Percentiles rank a stretch among this genome's conserved stretches.
These are phyloP conservation scores for Panicum hallii DNA, from an alignment of 202 grass and related monocot genomes.

Conservation along the genomic window DNA sequence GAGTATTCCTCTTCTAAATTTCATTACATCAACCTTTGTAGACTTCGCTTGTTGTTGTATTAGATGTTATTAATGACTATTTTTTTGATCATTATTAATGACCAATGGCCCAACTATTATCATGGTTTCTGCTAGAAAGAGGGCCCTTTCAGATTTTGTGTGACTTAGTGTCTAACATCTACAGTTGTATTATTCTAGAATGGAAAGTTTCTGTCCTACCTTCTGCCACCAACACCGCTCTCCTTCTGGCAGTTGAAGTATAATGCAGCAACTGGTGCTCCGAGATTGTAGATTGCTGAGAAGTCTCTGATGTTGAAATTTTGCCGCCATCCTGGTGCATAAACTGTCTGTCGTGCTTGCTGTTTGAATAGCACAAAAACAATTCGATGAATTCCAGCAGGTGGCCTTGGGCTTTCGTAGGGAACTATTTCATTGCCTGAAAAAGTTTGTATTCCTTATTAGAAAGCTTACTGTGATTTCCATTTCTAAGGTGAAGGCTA, in stretches of 20 bases:
- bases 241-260: conserved; percentile 98
- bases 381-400: conserved; percentile 88
- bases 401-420: conserved; percentile 78
- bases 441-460: conserved; percentile 61
- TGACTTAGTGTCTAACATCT: conserved; percentile 25
- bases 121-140: conserved; percentile 5
- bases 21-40: conserved; percentile 5
- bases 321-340: conserved; percentile 83
- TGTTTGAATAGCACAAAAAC: conserved; percentile 96
- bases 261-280: conserved; percentile 72
- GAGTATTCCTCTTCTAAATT: conserved; percentile 9
- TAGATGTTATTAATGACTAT: conserved; percentile 5
- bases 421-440: conserved; percentile 92
- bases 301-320: conserved; percentile 96
- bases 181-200: conserved; percentile 22
- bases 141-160: not conserved
- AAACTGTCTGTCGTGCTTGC: conserved; percentile 63
- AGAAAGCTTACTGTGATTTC: conserved; percentile 34
- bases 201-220: conserved; percentile 56
- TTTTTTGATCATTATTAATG: not conserved
- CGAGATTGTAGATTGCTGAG: conserved; percentile 80
- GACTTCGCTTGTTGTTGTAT: conserved; percentile 10
- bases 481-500: conserved; percentile 34
- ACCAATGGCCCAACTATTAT: conserved; percentile 7
- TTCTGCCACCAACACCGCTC: conserved; percentile 90